These are phyloP conservation scores for Chrysosporium queenslandicum DNA, from an alignment of 2,329 filamentous ascomycete genomes.

Conservation along the genomic window DNA sequence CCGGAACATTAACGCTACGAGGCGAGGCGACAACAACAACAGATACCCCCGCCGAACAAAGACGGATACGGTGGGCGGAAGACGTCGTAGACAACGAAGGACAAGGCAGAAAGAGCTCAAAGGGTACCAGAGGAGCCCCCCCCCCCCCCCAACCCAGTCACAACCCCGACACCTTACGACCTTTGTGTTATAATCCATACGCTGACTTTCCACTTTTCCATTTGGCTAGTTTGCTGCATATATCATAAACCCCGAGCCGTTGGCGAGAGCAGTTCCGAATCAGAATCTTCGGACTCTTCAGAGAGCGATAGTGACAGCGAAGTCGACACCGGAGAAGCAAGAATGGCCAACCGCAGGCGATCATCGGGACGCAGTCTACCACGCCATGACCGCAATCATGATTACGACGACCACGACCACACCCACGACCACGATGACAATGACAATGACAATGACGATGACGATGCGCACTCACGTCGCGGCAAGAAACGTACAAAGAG, in stretches of 20 bases:
- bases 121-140: constrained; percentile 56
- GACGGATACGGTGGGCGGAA: constrained; percentile 79
- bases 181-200: background rate
- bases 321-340: constrained; percentile 22
- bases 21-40: constrained; percentile 11
- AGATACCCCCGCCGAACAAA: constrained; percentile 3
- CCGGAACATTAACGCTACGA: constrained; percentile 15
- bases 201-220: background rate
- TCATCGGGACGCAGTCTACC: constrained; percentile 5
- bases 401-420: too few relatives aligned
- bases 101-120: constrained; percentile 84
- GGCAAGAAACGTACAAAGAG: constrained; percentile 21
- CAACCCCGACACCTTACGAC: too few relatives aligned
- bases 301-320: constrained; percentile 40
- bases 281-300: constrained; percentile 40
- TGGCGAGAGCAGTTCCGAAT: constrained; percentile 64
- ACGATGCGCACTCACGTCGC: too few relatives aligned
- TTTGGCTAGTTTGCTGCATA: constrained; percentile 80
- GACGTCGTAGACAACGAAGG: constrained; percentile 93
- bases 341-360: constrained; percentile 16
- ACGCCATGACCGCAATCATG: too few relatives aligned
- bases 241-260: constrained; percentile 78
- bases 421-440: constrained; percentile 11
- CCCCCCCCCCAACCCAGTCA: too few relatives aligned
- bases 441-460: background rate